phyloP scores from a whole-genome alignment of 176 grass and related monocot genomes.

The Chloris gayana region DNA sequence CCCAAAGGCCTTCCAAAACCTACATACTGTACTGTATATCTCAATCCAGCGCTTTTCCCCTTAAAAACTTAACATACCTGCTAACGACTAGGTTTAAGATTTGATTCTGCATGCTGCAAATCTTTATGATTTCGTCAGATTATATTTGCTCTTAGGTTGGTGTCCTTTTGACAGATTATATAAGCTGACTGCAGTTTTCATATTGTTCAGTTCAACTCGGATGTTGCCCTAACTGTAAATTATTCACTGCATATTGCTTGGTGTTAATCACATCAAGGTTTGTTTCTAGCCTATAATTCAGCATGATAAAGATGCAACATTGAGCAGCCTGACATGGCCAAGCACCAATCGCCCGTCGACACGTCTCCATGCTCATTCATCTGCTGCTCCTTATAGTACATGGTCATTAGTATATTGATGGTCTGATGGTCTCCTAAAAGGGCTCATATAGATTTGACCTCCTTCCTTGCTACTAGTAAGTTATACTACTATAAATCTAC shows the following conservation, averaged over 20 bases:
- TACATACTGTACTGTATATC: conserved; percentile 21
- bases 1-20: too few relatives aligned
- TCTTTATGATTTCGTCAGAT: not conserved
- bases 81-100: conserved; percentile 11
- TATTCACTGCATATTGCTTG: not conserved
- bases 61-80: conserved; percentile 11
- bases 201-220: not conserved
- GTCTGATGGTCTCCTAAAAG: conserved; percentile 42
- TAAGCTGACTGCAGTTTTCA: not conserved
- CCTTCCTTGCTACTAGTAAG: not conserved
- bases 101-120: conserved; percentile 11
- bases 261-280: not conserved
- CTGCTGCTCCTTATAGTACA: conserved; percentile 10
- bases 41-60: conserved; percentile 12
- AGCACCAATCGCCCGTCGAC: conserved; percentile 6
- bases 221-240: not conserved
- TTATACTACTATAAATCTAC: conserved; percentile 12
- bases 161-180: not conserved
- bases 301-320: conserved; percentile 1
- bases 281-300: not conserved
- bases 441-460: conserved; percentile 43
- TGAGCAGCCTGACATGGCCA: not conserved
- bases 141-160: not conserved
- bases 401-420: conserved; percentile 11
- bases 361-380: conserved; percentile 16